A percentile compares a stretch with the other conserved stretches of the same genome.
These are phyloP conservation scores for Cotoneaster glaucophyllus DNA, from an alignment of 306 rosid species.

Conservation along the genomic window DNA sequence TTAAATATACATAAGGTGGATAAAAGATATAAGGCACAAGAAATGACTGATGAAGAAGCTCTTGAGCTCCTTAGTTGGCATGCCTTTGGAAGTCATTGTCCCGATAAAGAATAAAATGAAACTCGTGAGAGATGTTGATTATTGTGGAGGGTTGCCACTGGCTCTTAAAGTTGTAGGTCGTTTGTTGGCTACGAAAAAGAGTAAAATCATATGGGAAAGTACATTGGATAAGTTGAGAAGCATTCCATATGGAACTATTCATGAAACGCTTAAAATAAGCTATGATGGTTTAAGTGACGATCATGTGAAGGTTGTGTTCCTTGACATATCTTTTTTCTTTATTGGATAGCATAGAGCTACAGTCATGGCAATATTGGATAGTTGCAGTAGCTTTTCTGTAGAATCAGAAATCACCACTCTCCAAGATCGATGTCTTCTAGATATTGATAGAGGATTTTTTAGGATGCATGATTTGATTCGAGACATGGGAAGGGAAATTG, in stretches of 20 bases:
- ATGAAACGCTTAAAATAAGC: conserved; percentile 17
- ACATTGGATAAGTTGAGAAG: conserved; percentile 13
- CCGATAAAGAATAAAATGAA: background rate
- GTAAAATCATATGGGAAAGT: conserved; percentile 11
- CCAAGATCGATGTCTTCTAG: conserved; percentile 20
- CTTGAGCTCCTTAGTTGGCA: conserved; percentile 24
- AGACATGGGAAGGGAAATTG: conserved; percentile 44
- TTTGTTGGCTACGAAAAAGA: conserved; percentile 8
- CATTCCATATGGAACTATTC: conserved; percentile 17
- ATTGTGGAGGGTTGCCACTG: conserved; percentile 32
- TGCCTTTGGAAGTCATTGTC: conserved; percentile 15
- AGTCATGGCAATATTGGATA: conserved; percentile 20
- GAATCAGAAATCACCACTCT: conserved; percentile 21
- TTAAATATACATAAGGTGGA: background rate
- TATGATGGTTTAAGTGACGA: conserved; percentile 9
- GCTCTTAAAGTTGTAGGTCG: conserved; percentile 36
- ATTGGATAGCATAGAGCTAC: background rate
- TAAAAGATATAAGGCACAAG: background rate
- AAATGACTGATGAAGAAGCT: conserved; percentile 16
- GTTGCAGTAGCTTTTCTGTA: conserved; percentile 23
- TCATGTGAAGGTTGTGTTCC: conserved; percentile 19
- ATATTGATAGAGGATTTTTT: conserved; percentile 2
- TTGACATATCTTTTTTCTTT: conserved; percentile 33
- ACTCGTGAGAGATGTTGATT: conserved; percentile 5
- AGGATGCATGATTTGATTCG: conserved; percentile 15